Evolutionary conservation across 2,329 filamentous ascomycete species (phyloP), one percentile per base, ranked within the genome.

Genomic region (Pseudogymnoascus sp.): DNA sequence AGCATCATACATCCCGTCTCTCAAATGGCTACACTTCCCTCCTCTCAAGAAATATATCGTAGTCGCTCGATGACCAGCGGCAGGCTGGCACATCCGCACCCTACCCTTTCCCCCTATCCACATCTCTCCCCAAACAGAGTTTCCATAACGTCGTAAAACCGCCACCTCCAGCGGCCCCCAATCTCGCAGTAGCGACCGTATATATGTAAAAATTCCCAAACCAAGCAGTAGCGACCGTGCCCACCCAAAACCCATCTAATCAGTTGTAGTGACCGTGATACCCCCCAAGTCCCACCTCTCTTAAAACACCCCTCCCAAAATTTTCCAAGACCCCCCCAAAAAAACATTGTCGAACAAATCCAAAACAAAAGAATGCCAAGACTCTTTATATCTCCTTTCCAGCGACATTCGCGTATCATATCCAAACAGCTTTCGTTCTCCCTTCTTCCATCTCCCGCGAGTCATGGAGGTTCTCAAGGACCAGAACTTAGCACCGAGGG

Each of bases 141-240:
- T 49, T 52, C 45, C 45, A 30, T 52, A 52, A 52, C 14, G 45
- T 52, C 45, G 45, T 52, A 52, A 52, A 45, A 30, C 22, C n/a
- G 8, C 4, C n/a, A 14, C 42, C 42, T 12, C 14, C 8, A 16
- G 25, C 42, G 23, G 42, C 42, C 14, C 45, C 45, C 45, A 52
- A 52, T 25, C 25, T 52, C 45, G 45, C 23, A 11, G 45, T 52
- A 52, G 45, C 45, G 25, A 52, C 45, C 45, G 45, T 30, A 52
- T 52, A 52, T 52, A 30, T 49, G 28, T 41, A 28, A 41, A 41
- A 30, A 16, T 28, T 52, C 45, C 45, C 45, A 52, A 52, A 52
- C 23, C 45, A 52, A 30, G 30, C 45, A 52, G 45, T 52, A 52
- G 14, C 25, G 25, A 52, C 45, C 25, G 45, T 52, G 23, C 14